phyloP scores from a whole-genome alignment of 805 yeast genomes.

The Sugiyamaella qingdaonensis region DNA sequence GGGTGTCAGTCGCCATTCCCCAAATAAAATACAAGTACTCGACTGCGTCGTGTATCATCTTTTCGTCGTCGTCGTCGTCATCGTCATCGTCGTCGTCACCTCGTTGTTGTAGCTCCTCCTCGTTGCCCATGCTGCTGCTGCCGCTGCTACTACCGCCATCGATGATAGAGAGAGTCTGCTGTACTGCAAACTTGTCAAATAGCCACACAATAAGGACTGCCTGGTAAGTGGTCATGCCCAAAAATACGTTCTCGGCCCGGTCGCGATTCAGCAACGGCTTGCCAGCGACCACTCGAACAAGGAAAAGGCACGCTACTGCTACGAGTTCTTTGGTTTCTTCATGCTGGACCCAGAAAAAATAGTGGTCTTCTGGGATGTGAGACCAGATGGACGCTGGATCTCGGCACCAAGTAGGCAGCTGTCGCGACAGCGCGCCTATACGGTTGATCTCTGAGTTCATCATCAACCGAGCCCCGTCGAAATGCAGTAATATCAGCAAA shows the following conservation, averaged over 20 bases:
- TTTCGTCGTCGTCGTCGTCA: slow-evolving; percentile 12
- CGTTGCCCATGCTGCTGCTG: no score
- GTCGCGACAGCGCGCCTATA: slow-evolving; percentile 27
- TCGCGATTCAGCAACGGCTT: slow-evolving; percentile 20
- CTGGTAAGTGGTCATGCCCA: slow-evolving; percentile 28
- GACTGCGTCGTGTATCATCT: slow-evolving; percentile 26
- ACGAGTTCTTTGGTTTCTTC: slow-evolving; percentile 29
- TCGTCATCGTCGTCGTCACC: slow-evolving; percentile 8
- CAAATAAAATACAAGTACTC: slow-evolving; percentile 21
- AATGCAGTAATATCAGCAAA: slow-evolving; percentile 25
- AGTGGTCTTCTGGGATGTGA: slow-evolving; percentile 1
- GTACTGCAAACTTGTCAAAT: slow-evolving; percentile 15
- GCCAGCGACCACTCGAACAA: slow-evolving; percentile 26
- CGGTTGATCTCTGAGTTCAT: slow-evolving; percentile 31
- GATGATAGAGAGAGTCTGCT: background rate
- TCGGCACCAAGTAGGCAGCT: slow-evolving; percentile 17
- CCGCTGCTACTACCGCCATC: background rate
- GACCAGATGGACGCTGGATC: background rate
- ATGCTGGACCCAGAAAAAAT: slow-evolving; percentile 25
- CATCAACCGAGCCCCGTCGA: slow-evolving; percentile 27
- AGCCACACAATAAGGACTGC: slow-evolving; percentile 30
- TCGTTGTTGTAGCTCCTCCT: no score
- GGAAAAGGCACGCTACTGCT: slow-evolving; percentile 24
- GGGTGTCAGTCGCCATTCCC: slow-evolving; percentile 10
- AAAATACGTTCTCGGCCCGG: slow-evolving; percentile 20